Evolutionary conservation across 331 rosid species (phyloP).

Genomic region (Malus hybrid): DNA sequence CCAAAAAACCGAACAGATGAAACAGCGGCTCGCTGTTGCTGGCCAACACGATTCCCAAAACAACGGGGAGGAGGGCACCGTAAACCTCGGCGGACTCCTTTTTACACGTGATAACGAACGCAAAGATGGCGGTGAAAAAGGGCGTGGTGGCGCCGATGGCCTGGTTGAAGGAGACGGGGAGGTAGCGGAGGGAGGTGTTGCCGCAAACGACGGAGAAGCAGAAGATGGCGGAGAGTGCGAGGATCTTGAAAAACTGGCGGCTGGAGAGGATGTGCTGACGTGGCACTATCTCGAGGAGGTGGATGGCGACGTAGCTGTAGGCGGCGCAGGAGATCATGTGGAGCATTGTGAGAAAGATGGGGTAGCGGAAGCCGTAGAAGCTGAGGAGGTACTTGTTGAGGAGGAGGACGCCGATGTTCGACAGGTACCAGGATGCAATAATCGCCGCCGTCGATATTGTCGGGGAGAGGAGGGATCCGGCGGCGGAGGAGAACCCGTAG

Average conservation of each 20-base stretch:
- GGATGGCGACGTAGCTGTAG: slow-evolving; percentile 56
- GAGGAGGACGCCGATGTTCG: slow-evolving; percentile 89
- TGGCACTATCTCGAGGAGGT: slow-evolving; percentile 66
- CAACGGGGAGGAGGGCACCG: slow-evolving; percentile 76
- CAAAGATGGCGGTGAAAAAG: slow-evolving; percentile 82
- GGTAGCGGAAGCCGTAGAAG: slow-evolving; percentile 71
- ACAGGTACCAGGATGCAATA: slow-evolving; percentile 70
- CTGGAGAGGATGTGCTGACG: slow-evolving; percentile 71
- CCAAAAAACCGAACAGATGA: slow-evolving; percentile 72
- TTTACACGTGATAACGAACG: slow-evolving; percentile 67
- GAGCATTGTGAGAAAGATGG: slow-evolving; percentile 93
- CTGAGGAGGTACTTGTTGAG: slow-evolving; percentile 94
- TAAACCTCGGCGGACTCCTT: slow-evolving; percentile 75
- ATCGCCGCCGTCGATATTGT: slow-evolving; percentile 28
- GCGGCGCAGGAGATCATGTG: slow-evolving; percentile 84
- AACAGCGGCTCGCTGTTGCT: slow-evolving; percentile 78
- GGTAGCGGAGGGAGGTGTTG: slow-evolving; percentile 79
- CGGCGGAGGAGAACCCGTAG: slow-evolving; percentile 2
- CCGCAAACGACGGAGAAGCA: slow-evolving; percentile 97
- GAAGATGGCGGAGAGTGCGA: slow-evolving; percentile 69
- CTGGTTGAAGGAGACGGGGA: slow-evolving; percentile 87
- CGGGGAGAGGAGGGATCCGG: slow-evolving; percentile 39
- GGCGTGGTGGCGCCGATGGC: slow-evolving; percentile 96
- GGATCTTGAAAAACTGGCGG: slow-evolving; percentile 69
- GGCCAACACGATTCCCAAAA: slow-evolving; percentile 74